Conservation (phyloP, 257 asterid genomes). For the Cynanchum wilfordii region DNA sequence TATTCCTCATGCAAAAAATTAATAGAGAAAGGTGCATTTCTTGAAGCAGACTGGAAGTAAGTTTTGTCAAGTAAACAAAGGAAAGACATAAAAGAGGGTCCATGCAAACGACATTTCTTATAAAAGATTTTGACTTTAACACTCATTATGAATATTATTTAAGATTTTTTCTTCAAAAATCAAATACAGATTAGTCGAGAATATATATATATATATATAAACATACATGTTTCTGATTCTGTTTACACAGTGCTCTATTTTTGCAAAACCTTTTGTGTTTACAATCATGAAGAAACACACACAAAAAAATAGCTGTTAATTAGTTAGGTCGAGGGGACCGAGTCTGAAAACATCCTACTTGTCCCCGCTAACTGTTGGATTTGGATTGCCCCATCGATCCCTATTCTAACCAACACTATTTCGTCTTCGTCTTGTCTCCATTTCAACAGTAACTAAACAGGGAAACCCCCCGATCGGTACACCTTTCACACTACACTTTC, state of each 20-base stretch:
- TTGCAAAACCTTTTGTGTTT: background rate
- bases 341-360: slow-evolving; percentile 42
- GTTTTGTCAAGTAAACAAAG: slow-evolving; percentile 2
- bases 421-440: slow-evolving; percentile 3
- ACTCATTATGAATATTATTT: no score
- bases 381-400: slow-evolving; percentile 3
- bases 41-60: background rate
- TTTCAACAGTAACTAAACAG: slow-evolving; percentile 9
- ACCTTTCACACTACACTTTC: background rate
- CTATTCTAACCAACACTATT: slow-evolving; percentile 25
- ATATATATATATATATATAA: background rate
- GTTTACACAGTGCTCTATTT: slow-evolving; percentile 10
- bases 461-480: background rate
- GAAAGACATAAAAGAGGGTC: slow-evolving; percentile 18
- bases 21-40: background rate
- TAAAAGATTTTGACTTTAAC: slow-evolving; percentile 5
- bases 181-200: no score
- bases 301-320: slow-evolving; percentile 9
- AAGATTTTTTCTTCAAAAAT: no score
- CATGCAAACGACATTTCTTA: slow-evolving; percentile 4
- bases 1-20: background rate
- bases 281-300: slow-evolving; percentile 24
- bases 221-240: slow-evolving; percentile 29
- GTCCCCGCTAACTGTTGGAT: slow-evolving; percentile 39
- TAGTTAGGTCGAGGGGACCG: slow-evolving; percentile 55